Base-by-base conservation (phyloP, 2,329 filamentous ascomycete genomes). In the Beauveria varroae region DNA sequence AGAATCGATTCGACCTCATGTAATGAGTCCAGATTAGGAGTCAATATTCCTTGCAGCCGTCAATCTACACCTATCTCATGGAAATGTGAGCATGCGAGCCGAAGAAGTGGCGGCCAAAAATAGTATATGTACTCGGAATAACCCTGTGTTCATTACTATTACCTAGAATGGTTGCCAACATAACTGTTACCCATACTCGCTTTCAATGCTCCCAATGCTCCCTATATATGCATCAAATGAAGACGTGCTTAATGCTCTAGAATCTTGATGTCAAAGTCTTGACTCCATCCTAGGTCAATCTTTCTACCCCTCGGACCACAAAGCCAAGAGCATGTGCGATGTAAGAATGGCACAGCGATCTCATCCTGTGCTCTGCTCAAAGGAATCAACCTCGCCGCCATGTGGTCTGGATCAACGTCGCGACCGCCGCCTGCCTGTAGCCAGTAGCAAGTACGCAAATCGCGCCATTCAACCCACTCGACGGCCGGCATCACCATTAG, bases 381-480 rank as follows among this genome's bases (percentile, higher is more conserved):
- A 7, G 70, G 54, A 10, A 62, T 57, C 26, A 62, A 67, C 26
- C 60, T 64, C 60, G 67, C 61, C 3, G 58, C 64, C 59, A 66
- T 63, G 24, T 61, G 50, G 3, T 57, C 50, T 8, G 51, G 47
- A 26, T 53, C 55, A 16, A 64, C 12, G 10, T 52, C 50, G 10
- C 58, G 58, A 43, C 24, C 16, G 55, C 34, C 10, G 59, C 55
- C 40, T 46, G 60, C 53, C 18, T 53, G 52, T 26, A 51, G 60
- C 60, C 60, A 62, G 24, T 66, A 65, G 43, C 64, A 64, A 14
- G 65, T 68, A 26, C 65, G 63, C 26, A 76, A 60, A 62, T 81
- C 76, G 69, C 81, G 84, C 81, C 85, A 88, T 67, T 88, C 86
- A 8, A 88, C 72, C 85, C 86, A 88, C 67, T 85, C 78, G 0